Percentiles rank a stretch among this genome's conserved stretches.
phyloP scores from a whole-genome alignment of 352 stramenopile species.

The Globisporangium okanoganense region DNA sequence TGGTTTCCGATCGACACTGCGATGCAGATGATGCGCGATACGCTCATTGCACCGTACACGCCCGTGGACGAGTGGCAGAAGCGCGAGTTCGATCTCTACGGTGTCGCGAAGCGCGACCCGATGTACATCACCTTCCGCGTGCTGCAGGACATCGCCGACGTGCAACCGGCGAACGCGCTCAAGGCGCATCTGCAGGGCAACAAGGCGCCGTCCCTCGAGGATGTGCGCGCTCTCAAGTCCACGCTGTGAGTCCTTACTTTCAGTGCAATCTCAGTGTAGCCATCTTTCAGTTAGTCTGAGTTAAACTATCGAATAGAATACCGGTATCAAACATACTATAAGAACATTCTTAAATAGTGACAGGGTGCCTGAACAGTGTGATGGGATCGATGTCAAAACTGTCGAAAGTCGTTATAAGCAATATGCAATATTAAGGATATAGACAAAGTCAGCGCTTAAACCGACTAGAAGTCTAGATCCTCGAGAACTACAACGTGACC shows the following conservation, averaged over 20 bases:
- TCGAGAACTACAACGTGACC: too few relatives aligned
- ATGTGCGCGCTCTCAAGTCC: conserved; percentile 3
- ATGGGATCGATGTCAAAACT: too few relatives aligned
- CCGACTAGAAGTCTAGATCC: too few relatives aligned
- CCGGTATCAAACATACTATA: too few relatives aligned
- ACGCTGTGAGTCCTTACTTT: conserved; percentile 5
- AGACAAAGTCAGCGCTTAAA: too few relatives aligned
- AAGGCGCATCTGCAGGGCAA: not conserved
- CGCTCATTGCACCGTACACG: conserved; percentile 22
- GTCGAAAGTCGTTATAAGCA: too few relatives aligned
- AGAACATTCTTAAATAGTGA: too few relatives aligned
- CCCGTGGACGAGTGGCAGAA: conserved; percentile 42
- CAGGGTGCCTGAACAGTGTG: too few relatives aligned
- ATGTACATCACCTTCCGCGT: conserved; percentile 55
- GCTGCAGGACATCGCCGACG: conserved; percentile 31
- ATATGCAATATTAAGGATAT: too few relatives aligned
- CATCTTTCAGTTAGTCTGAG: too few relatives aligned
- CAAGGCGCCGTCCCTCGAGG: conserved; percentile 7
- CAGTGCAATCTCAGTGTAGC: not conserved
- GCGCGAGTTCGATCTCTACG: conserved; percentile 31
- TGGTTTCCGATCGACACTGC: conserved; percentile 55
- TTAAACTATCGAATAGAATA: too few relatives aligned
- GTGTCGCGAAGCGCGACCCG: conserved; percentile 32
- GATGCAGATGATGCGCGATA: conserved; percentile 39
- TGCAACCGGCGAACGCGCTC: conserved; percentile 17